Evolutionary conservation across 768 basidiomycete species (phyloP), one percentile per base, ranked within the genome.

Genomic region (Panaeolus cyanescens): DNA sequence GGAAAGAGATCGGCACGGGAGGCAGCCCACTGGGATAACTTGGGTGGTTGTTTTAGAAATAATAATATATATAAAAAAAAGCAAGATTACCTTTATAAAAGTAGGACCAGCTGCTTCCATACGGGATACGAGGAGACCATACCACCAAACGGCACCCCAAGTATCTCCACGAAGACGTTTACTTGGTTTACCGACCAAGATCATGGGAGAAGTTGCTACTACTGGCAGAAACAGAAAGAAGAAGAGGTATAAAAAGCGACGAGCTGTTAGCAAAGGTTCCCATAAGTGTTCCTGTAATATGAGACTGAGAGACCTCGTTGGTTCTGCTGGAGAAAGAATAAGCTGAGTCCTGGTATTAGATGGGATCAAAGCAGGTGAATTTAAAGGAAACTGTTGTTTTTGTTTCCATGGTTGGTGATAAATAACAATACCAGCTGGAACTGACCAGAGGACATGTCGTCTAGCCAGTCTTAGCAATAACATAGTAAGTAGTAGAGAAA

Each of bases 1-100:
- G 97, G 94, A 76, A 99, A 99, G 2, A 99, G 80, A 74, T 99
- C 97, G 37, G 90, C 91, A 33, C 97, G 86, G 15, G 96, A 95
- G 13, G 91, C 97, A 6, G 97, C 97, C 97, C 97, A 99, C 84
- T 99, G 97, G 4, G 95, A 92, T 59, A 99, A 84, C 95, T 96
- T 71, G 20, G 60, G 31, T 56, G 57, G 40, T 31, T 45, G 55
- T 60, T 59, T 1, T 25, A 42, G 54, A 37, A 39, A 65, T 53
- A 57, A 61, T 20, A 32, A 57, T 50, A 53, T 13, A 62, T 32
- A 37, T 50, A n/a, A 59, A 12, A 63, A 36, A 31, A 40, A 22
- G 31, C 32, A 19, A 53, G 40, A 22, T 37, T 68, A 92, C 94
- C 86, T 99, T 99, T 74, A 93, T 93, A 74, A 99, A 99, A 0